Conservation (phyloP, 192 early-diverging fungal species). For the Pecoramyces ruminantium region DNA sequence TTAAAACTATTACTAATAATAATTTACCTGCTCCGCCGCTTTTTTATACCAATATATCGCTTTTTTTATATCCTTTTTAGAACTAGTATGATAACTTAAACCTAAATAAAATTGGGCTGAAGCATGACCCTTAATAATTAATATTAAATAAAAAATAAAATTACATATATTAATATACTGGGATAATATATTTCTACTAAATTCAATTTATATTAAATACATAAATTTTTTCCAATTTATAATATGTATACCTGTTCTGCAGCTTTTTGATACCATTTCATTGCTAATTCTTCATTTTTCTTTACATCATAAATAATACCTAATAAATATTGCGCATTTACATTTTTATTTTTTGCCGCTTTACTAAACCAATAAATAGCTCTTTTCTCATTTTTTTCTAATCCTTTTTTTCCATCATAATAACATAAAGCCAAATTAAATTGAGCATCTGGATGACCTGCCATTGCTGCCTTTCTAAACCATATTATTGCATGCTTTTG, state of each 20-base stretch:
- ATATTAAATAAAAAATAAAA: too few species aligned
- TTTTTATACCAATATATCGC: background rate
- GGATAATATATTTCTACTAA: too few species aligned
- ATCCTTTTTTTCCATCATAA: background rate
- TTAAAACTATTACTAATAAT: too few species aligned
- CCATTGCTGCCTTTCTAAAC: background rate
- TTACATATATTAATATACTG: too few species aligned
- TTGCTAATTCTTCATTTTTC: background rate
- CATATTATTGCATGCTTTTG: background rate
- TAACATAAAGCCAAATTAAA: background rate
- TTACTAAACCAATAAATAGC: background rate
- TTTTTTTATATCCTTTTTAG: background rate
- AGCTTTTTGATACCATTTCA: background rate
- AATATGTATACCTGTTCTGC: background rate
- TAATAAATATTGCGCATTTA: background rate
- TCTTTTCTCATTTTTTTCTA: background rate
- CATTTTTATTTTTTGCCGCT: background rate
- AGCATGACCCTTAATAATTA: background rate
- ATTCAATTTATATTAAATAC: too few species aligned
- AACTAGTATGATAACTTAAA: background rate
- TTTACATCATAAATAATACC: background rate
- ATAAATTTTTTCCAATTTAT: too few species aligned
- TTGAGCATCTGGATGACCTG: background rate
- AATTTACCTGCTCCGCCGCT: background rate
- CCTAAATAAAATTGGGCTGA: background rate